phyloP scores from a whole-genome alignment of 305 asterid species.

The Plantago rigida region DNA sequence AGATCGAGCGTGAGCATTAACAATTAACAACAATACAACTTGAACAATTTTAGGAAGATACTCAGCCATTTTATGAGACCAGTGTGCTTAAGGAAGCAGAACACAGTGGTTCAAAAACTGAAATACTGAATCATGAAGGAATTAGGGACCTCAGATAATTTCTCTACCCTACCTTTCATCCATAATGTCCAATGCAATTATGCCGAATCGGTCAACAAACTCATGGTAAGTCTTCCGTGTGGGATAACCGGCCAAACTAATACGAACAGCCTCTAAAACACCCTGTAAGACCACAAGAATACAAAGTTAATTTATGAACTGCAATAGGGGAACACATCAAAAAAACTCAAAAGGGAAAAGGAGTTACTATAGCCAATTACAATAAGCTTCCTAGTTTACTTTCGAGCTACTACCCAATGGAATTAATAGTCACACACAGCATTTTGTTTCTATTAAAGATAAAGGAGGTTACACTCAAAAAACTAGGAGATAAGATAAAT shows the following conservation, averaged over 20 bases:
- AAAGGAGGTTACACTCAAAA: too few relatives aligned
- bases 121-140: conserved; percentile 4
- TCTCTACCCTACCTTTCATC: conserved; percentile 56
- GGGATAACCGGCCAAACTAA: conserved; percentile 98
- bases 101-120: background rate
- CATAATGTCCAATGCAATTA: conserved; percentile 66
- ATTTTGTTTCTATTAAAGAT: too few relatives aligned
- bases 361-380: background rate
- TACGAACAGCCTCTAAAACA: conserved; percentile 96
- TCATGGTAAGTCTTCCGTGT: conserved; percentile 89
- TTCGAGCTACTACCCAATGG: too few relatives aligned
- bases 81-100: background rate
- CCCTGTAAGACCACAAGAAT: conserved; percentile 49
- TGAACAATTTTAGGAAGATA: background rate
- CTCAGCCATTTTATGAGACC: background rate
- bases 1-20: background rate
- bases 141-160: conserved; percentile 16
- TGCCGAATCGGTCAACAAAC: conserved; percentile 89
- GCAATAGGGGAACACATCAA: background rate
- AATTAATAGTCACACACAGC: too few relatives aligned
- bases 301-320: conserved; percentile 10
- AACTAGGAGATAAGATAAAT: too few relatives aligned
- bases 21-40: too few relatives aligned
- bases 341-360: background rate
- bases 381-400: too few relatives aligned